Percentiles rank a stretch among this genome's conserved stretches.
phyloP scores from a whole-genome alignment of 164 flowering plant species.

The Kalanchoe fedtschenkoi region DNA sequence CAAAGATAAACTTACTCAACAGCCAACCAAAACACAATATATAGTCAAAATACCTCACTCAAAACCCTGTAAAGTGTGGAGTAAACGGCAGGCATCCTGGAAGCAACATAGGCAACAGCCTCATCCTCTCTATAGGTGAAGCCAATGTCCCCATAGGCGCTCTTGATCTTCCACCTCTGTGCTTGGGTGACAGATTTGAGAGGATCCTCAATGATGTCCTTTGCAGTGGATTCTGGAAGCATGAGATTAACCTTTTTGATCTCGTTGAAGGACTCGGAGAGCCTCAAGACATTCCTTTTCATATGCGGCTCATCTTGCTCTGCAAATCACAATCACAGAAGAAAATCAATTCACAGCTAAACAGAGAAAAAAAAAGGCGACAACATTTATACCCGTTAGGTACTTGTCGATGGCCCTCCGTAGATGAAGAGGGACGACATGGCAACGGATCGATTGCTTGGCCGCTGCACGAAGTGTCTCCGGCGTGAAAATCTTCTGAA shows the following conservation, averaged over 20 bases:
- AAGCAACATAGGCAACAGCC: conserved; percentile 78
- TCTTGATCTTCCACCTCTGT: conserved; percentile 78
- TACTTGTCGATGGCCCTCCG: conserved; percentile 73
- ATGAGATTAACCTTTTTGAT: conserved; percentile 53
- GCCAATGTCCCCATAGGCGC: conserved; percentile 74
- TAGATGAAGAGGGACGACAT: conserved; percentile 61
- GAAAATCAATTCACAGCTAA: no score
- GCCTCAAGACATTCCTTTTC: conserved; percentile 66
- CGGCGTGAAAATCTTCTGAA: conserved; percentile 48
- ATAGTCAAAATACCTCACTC: conserved; percentile 33
- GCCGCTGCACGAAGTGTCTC: conserved; percentile 69
- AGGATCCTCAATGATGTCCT: conserved; percentile 71
- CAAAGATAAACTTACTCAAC: no score
- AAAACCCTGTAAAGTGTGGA: conserved; percentile 80
- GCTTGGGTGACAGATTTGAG: conserved; percentile 39
- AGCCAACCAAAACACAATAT: neutral
- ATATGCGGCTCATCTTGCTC: conserved; percentile 66
- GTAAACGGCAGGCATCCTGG: conserved; percentile 97
- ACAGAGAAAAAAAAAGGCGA: neutral
- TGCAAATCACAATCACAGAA: conserved; percentile 16
- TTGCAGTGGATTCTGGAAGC: conserved; percentile 38
- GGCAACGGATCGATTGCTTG: conserved; percentile 58
- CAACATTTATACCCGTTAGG: conserved; percentile 43
- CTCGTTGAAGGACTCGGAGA: conserved; percentile 53
- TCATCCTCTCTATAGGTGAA: conserved; percentile 65